Evolutionary conservation across 2,329 filamentous ascomycete genomes (phyloP).

Genomic region (Sarocladiaceae sp.): DNA sequence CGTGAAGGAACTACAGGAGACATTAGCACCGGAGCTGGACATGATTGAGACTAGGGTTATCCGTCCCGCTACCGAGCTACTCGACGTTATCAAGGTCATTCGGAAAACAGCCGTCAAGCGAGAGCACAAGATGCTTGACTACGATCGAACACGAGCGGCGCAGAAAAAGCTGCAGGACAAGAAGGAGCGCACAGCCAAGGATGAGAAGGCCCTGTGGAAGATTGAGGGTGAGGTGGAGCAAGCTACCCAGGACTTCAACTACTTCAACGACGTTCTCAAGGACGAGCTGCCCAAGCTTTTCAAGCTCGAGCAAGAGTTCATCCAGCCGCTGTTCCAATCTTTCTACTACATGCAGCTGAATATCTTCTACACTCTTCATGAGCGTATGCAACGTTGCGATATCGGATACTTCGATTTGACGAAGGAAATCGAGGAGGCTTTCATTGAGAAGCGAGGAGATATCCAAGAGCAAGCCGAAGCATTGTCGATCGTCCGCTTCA

Average conservation of each 20-base stretch:
- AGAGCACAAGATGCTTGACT: constrained; percentile 96
- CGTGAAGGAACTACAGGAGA: constrained; percentile 84
- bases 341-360: constrained; percentile 99
- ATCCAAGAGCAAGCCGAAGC: constrained; percentile 81
- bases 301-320: constrained; percentile 85
- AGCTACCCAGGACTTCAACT: constrained; percentile 93
- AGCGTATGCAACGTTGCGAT: constrained; percentile 95
- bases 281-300: constrained; percentile 94
- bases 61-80: constrained; percentile 84
- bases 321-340: constrained; percentile 93
- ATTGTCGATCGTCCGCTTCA: constrained; percentile 84
- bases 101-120: constrained; percentile 85
- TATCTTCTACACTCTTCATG: constrained; percentile 96
- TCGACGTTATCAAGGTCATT: constrained; percentile 93
- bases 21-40: constrained; percentile 85
- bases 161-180: constrained; percentile 97
- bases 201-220: constrained; percentile 96
- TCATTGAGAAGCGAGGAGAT: constrained; percentile 82
- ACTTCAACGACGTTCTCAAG: constrained; percentile 96
- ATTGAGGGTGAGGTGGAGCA: constrained; percentile 87
- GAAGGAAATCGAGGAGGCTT: constrained; percentile 86
- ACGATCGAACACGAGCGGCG: constrained; percentile 76
- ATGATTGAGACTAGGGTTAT: constrained; percentile 95
- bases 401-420: constrained; percentile 97
- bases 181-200: constrained; percentile 92